phyloP scores from a whole-genome alignment of 495 filamentous ascomycete genomes.

The Astrocystis sublimbata region DNA sequence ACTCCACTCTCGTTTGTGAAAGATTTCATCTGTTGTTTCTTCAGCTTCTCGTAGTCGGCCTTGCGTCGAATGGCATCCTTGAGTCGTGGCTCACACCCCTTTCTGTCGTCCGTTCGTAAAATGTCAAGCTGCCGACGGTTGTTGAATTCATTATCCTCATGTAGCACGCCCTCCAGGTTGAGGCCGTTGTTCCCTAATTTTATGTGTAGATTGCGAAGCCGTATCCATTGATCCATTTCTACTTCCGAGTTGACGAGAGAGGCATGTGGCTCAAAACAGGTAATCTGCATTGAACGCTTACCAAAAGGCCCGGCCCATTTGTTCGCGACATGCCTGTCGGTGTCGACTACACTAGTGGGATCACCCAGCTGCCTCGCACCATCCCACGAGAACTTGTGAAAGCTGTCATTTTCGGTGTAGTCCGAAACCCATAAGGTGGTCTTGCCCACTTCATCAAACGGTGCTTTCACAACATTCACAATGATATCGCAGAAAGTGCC shows the following conservation, averaged over 20 bases:
- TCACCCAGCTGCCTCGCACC: slow-evolving; percentile 38
- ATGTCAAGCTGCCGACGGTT: slow-evolving; percentile 56
- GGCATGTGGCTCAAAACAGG: slow-evolving; percentile 71
- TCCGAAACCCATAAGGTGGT: slow-evolving; percentile 78
- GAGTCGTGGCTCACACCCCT: slow-evolving; percentile 54
- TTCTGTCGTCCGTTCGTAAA: slow-evolving; percentile 36
- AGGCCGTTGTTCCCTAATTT: slow-evolving; percentile 54
- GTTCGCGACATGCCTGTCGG: not conserved
- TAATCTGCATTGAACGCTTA: slow-evolving; percentile 69
- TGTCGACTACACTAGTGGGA: slow-evolving; percentile 22
- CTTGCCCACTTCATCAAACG: slow-evolving; percentile 47
- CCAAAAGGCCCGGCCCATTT: slow-evolving; percentile 82
- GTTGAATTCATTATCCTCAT: slow-evolving; percentile 57
- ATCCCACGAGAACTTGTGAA: slow-evolving; percentile 60
- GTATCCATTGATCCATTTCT: slow-evolving; percentile 59
- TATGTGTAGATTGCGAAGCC: slow-evolving; percentile 70
- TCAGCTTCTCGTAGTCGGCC: slow-evolving; percentile 59
- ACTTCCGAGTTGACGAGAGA: slow-evolving; percentile 55
- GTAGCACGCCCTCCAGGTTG: slow-evolving; percentile 71
- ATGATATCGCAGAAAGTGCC: slow-evolving; percentile 66
- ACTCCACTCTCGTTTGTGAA: slow-evolving; percentile 19
- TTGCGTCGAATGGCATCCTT: slow-evolving; percentile 64
- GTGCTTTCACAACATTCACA: slow-evolving; percentile 73
- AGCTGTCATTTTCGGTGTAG: slow-evolving; percentile 69
- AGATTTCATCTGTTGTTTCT: slow-evolving; percentile 48